These are phyloP conservation scores for Corylus avellana DNA, from an alignment of 306 rosid genomes.

Conservation along the genomic window DNA sequence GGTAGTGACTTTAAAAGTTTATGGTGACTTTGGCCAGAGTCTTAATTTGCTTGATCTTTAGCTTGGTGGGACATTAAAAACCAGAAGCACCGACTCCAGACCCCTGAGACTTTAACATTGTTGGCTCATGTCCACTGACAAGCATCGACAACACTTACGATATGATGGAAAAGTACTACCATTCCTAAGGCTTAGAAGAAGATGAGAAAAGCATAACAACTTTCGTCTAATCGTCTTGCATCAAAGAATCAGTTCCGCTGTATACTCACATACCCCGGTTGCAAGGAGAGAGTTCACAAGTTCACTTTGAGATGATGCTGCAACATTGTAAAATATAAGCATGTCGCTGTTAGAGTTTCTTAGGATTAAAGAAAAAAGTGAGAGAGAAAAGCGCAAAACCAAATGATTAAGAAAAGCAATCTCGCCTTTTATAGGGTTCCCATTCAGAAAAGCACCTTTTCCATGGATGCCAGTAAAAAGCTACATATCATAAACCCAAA, in stretches of 20 bases:
- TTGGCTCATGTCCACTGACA: not conserved
- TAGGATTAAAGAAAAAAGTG: not conserved
- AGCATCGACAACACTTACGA: not conserved
- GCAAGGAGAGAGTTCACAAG: conserved; percentile 81
- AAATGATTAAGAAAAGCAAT: conserved; percentile 17
- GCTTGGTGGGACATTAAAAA: not conserved
- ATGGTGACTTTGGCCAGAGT: too few relatives aligned
- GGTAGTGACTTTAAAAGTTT: not conserved
- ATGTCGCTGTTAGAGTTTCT: not conserved
- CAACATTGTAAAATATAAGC: conserved; percentile 38
- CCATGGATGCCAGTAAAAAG: conserved; percentile 83
- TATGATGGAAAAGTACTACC: not conserved
- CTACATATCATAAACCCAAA: conserved; percentile 42
- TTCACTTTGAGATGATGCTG: conserved; percentile 85
- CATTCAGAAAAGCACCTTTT: conserved; percentile 85
- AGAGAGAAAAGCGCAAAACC: conserved; percentile 14
- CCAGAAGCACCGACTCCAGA: too few relatives aligned
- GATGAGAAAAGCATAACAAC: not conserved
- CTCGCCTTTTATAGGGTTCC: conserved; percentile 79
- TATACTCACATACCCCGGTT: conserved; percentile 71
- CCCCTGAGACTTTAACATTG: not conserved
- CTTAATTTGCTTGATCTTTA: too few relatives aligned
- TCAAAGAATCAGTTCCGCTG: conserved; percentile 14
- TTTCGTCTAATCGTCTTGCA: not conserved
- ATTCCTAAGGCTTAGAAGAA: not conserved